These are phyloP conservation scores for Apiospora kogelbergensis DNA, from an alignment of 2,329 filamentous ascomycete species.

Conservation along the genomic window DNA sequence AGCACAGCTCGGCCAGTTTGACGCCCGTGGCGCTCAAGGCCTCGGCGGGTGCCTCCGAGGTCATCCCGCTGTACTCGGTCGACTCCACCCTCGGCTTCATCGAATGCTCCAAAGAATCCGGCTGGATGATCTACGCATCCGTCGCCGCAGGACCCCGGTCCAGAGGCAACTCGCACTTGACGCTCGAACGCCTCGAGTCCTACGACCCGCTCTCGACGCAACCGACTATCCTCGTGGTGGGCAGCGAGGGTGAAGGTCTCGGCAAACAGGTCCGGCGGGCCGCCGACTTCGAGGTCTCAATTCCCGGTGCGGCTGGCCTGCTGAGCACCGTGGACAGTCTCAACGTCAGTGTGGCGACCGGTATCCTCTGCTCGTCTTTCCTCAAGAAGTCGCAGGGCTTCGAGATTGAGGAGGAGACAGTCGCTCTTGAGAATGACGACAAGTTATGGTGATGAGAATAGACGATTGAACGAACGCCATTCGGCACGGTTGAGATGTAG, in stretches of 20 bases:
- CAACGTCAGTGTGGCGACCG: constrained; percentile 89
- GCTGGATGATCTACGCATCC: constrained; percentile 84
- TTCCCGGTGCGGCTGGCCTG: constrained; percentile 55
- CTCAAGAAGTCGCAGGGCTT: constrained; percentile 37
- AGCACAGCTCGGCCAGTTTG: constrained; percentile 70
- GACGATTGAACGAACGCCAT: not conserved
- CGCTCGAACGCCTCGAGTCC: constrained; percentile 48
- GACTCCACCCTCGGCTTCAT: constrained; percentile 70
- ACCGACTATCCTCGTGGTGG: constrained; percentile 79
- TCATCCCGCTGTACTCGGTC: constrained; percentile 71
- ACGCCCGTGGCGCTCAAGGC: constrained; percentile 82
- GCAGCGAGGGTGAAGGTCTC: constrained; percentile 77
- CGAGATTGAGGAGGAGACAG: not conserved
- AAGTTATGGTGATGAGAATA: constrained; percentile 9
- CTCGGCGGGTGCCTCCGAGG: constrained; percentile 83
- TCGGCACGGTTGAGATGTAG: not conserved
- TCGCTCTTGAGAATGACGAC: not conserved
- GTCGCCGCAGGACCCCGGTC: constrained; percentile 47
- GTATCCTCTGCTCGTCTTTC: constrained; percentile 71
- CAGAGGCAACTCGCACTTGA: constrained; percentile 44
- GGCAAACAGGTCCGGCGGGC: constrained; percentile 61
- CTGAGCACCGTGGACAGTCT: constrained; percentile 75
- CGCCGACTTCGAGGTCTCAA: constrained; percentile 66
- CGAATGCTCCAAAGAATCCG: constrained; percentile 61
- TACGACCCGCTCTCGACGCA: constrained; percentile 53